Base-by-base conservation (phyloP, 2,329 filamentous ascomycete species). In the Pestalotiopsis sp. region DNA sequence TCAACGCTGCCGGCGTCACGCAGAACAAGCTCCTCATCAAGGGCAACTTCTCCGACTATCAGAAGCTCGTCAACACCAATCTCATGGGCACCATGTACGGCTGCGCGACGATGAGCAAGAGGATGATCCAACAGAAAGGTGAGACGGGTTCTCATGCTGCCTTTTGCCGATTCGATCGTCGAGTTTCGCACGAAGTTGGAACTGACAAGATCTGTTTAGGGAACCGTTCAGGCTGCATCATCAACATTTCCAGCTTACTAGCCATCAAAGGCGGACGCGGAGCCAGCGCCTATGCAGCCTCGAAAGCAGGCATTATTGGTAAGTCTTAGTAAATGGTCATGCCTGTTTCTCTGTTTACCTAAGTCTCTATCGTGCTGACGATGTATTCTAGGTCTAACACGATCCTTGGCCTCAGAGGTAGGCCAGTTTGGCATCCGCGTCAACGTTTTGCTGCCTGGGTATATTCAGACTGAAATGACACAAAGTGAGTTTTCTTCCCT, bases 391-490 rank as follows among this genome's bases (percentile, higher is more conserved):
- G 91, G 87, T 70, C 86, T 94, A 73, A 94, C 91, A 25, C 86
- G 90, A 68, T 88, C 90, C 67, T 82, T 93, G 3, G 90, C 90
- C 57, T 84, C 81, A 64, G 90, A 94, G 80, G 80, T 91, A 73
- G 87, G 87, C 65, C 80, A 83, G 70, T 83, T 84, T 62, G 86
- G 87, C 63, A 86, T 97, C 68, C 86, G 94, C 38, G 91, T 93
- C 61, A 97, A 97, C 81, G 91, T 91, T 36, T 89, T 97, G 72
- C 83, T 95, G 57, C 94, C 94, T 1, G 94, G 94, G 6, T 97
- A 95, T 83, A 91, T 97, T 73, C 85, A 92, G 68, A 95, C 93
- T 60, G 87, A 89, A 62, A 97, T 97, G 93, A 93, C 92, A 73
- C 81, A 87, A 77, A 84, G 93, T 95, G 81, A 80, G 82, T 79